Base-by-base conservation (phyloP, 768 basidiomycete species). In the Trametes elegans region DNA sequence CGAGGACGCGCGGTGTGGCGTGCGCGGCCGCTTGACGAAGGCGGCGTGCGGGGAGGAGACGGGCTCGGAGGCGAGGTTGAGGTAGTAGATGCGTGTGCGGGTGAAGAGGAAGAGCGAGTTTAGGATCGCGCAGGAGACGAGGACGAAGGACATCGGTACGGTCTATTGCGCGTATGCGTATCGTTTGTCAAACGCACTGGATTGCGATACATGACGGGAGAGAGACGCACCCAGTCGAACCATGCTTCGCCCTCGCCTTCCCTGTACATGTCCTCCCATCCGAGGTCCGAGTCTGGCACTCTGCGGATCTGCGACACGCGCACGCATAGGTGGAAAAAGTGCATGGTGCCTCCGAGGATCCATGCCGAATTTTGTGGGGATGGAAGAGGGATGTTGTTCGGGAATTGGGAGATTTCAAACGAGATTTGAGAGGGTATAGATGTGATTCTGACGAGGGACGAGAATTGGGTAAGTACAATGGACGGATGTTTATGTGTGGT, bases 331-430 rank as follows among this genome's bases (percentile, higher is more conserved):
- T 92, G 86, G 2, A 88, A 49, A 26, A 85, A 72, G 65, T 93
- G 90, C 69, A 88, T 74, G 24, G 71, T 54, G 16, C 80, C 80
- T 19, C 87, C 91, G 18, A 88, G 64, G 18, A 87, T 77, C 59
- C 79, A 79, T 16, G 87, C 91, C 38, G 81, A 81, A 1, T 81
- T 85, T 62, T 76, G 80, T 7, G 84, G 79, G 19, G 81, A 70
- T 1, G 90, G 90, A 1, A 90, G 73, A 8, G 89, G 88, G 18
- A 92, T 61, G 64, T 93, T 90, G 62, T 87, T 74, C n/a, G 90
- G 90, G 66, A 93, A 90, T 43, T 90, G 74, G 8, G 87, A 81
- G n/a, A 92, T 77, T 65, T 91, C 81, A 63, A 93, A 91, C 35
- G 85, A 81, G 43, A 93, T 79, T 31, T 73, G 71, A 9, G 90